phyloP scores from a whole-genome alignment of 176 grass and related monocot genomes.

The Aechmea fasciata region DNA sequence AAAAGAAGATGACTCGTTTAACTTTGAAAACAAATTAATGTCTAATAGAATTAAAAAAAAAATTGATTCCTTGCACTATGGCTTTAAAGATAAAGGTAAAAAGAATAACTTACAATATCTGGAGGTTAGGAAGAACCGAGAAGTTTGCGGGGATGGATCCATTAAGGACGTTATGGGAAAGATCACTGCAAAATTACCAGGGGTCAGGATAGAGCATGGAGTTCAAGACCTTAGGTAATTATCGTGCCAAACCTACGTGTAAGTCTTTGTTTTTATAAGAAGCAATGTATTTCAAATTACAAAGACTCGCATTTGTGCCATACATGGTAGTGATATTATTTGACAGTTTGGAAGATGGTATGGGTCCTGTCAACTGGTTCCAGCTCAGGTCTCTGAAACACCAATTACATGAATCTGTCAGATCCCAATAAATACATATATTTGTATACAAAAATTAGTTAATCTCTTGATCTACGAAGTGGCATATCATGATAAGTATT shows the following conservation, averaged over 20 bases:
- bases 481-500: constrained; percentile 1
- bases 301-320: neutral
- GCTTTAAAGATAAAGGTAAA: constrained; percentile 7
- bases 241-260: neutral
- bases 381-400: constrained; percentile 70
- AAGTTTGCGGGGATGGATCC: constrained; percentile 59
- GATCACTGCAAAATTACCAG: constrained; percentile 44
- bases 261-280: neutral
- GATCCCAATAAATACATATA: constrained; percentile 21
- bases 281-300: constrained; percentile 9
- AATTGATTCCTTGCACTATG: neutral
- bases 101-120: constrained; percentile 45
- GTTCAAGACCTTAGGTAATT: neutral
- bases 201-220: neutral
- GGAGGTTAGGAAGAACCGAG: constrained; percentile 45
- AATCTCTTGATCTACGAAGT: neutral
- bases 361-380: constrained; percentile 52
- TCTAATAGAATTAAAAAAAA: neutral
- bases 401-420: constrained; percentile 10
- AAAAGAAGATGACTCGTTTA: neutral
- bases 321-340: constrained; percentile 73
- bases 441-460: constrained; percentile 4
- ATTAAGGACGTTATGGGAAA: constrained; percentile 51
- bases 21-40: neutral
- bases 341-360: constrained; percentile 38